Conservation (phyloP, 768 basidiomycete species). For the Phylloporus scabripes region DNA sequence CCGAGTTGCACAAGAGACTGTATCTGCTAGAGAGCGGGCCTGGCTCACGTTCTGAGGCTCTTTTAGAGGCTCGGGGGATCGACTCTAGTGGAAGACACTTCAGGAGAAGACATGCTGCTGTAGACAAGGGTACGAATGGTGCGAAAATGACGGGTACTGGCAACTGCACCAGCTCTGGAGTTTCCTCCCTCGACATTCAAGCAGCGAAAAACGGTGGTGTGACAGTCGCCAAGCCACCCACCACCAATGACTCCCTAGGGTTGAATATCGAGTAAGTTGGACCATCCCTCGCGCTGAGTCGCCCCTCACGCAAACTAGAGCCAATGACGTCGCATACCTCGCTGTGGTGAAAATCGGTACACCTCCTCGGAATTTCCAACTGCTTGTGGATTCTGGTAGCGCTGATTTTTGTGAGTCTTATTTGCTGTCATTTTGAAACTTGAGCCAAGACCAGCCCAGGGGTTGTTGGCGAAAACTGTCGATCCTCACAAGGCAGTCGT, state of each 20-base stretch:
- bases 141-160: conserved; percentile 1
- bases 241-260: conserved; percentile 51
- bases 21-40: conserved; percentile 31
- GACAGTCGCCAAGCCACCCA: conserved; percentile 38
- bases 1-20: conserved; percentile 40
- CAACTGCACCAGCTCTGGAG: conserved; percentile 24
- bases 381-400: conserved; percentile 69
- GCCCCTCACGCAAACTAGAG: conserved; percentile 25
- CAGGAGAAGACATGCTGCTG: conserved; percentile 9
- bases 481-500: conserved; percentile 37
- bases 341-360: conserved; percentile 63
- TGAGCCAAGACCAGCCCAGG: conserved; percentile 8
- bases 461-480: conserved; percentile 55
- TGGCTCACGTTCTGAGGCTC: conserved; percentile 6
- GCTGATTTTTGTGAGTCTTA: conserved; percentile 50
- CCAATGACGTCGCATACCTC: conserved; percentile 52
- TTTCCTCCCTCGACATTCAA: conserved; percentile 33
- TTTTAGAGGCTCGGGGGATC: conserved; percentile 2
- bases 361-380: conserved; percentile 47
- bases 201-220: conserved; percentile 36
- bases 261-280: conserved; percentile 61
- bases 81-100: conserved; percentile 5
- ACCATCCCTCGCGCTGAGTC: neutral
- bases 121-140: neutral
- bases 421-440: neutral